Evolutionary conservation across 1,284 basidiomycete genomes (phyloP), one percentile per base, ranked within the genome.

Genomic region (Malassezia nana): DNA sequence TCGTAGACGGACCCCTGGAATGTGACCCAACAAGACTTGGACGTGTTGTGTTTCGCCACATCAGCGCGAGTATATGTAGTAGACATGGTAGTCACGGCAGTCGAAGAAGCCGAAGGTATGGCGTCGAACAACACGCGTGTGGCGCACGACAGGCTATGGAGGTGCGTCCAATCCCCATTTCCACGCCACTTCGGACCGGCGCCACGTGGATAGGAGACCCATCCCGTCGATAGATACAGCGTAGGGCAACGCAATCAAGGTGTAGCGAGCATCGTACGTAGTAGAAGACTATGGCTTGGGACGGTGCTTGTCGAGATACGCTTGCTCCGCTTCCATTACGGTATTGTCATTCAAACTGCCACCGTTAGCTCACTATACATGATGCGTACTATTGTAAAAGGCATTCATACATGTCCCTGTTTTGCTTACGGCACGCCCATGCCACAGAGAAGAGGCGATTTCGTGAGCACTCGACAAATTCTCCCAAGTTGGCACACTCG

Each of bases 1-100:
- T 79, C 75, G 71, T 78, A 79, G 28, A 79, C 78, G 38, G 72
- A 69, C 44, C 76, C 77, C 18, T 69, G 64, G 68, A 74, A 74
- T 5, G 76, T 75, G 48, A 78, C 72, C 74, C 77, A 72, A 52
- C 89, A 78, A 54, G 80, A 74, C 16, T 88, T 74, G 74, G 88
- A 86, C 12, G 66, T 66, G 6, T 86, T 82, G 60, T 67, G 65
- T 55, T 61, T 60, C 13, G 65, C 52, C 3, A 73, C 58, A 24
- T 64, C 59, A 13, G 55, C 57, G 12, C 50, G 39, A 6, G 57
- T 50, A 18, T 30, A 55, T 4, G 45, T 29, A 18, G 26, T 38
- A 10, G 43, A 22, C 43, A 46, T 52, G 33, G 32, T 40, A 20
- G 40, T 26, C 15, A 42, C 28, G 39, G 18, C 20, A 22, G 31